Evolutionary conservation across 108 stramenopile genomes (phyloP), one percentile per base, ranked within the genome.

Genomic region (Nitzschia palea): DNA sequence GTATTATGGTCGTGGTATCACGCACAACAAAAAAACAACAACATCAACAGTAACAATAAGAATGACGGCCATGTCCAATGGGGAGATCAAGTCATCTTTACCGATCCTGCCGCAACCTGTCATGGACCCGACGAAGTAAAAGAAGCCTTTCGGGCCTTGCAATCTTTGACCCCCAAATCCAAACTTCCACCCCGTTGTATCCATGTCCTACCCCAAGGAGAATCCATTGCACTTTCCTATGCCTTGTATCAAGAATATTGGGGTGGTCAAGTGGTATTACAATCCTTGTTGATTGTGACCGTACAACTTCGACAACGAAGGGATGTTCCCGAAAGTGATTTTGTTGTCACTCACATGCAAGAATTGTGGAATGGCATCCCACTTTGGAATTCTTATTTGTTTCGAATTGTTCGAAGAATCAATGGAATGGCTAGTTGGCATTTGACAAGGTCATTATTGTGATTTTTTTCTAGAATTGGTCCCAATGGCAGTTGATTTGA

Each of bases 301-400:
- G 70, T 71, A 3, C 62, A 71, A 52, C 62, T 71, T 5, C 52
- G 33, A 28, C 62, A 48, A 55, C 50, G 51, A 36, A 29, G 29
- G 17, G 52, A 54, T 22, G n/a, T 64, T 20, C 53, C 62, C 3
- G 70, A 71, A 63, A 71, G 62, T 47, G 62, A 71, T 28, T 71
- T 71, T 71, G 18, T 63, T 4, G 62, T 71, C 4, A 18, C 32
- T 3, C 9, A 44, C 22, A 55, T 71, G 61, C 26, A 71, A 55
- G 70, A 71, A 56, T 34, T 36, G 12, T 71, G 70, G 70, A 43
- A 63, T 63, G 70, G 70, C 3, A 64, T 50, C 44, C 54, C 70
- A 34, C 31, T 56, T 6, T 52, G 31, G 37, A 30, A 45, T 18
- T 48, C 43, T 31, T 22, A 17, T 14, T 44, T 71, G 26, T 71